These are phyloP conservation scores for Nicotiana otophora DNA, from an alignment of 257 asterid genomes.

Conservation along the genomic window DNA sequence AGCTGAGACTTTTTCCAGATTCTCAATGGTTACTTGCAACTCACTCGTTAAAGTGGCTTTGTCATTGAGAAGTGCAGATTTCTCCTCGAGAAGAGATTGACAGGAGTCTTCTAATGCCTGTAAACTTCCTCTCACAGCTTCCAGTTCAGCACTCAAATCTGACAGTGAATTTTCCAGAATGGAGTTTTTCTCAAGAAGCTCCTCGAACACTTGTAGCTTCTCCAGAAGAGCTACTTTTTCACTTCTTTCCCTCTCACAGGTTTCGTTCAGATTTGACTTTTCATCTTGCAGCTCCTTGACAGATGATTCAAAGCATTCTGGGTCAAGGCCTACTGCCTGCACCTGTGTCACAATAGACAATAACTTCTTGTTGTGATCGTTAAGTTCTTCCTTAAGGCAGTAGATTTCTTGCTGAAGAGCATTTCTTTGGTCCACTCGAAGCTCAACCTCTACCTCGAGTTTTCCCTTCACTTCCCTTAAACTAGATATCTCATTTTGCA, in stretches of 20 bases:
- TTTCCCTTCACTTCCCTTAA: constrained; percentile 57
- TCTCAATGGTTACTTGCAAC: constrained; percentile 52
- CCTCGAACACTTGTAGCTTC: constrained; percentile 62
- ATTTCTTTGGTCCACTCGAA: constrained; percentile 77
- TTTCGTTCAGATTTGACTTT: constrained; percentile 47
- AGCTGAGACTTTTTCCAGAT: constrained; percentile 58
- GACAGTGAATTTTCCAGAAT: constrained; percentile 75
- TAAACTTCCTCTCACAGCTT: constrained; percentile 65
- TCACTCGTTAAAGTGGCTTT: constrained; percentile 43
- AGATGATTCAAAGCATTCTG: constrained; percentile 52
- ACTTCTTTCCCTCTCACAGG: constrained; percentile 45
- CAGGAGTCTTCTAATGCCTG: constrained; percentile 58
- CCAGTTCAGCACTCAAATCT: constrained; percentile 74
- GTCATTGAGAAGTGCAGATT: constrained; percentile 60
- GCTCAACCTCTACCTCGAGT: constrained; percentile 85
- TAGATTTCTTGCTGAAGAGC: constrained; percentile 96
- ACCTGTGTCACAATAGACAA: constrained; percentile 56
- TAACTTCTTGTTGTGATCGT: constrained; percentile 54
- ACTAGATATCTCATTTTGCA: constrained; percentile 65
- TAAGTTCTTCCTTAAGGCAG: constrained; percentile 82
- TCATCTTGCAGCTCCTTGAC: constrained; percentile 62
- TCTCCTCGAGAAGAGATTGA: constrained; percentile 59
- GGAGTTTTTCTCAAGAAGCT: constrained; percentile 81
- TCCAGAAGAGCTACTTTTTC: constrained; percentile 64
- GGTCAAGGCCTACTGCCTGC: constrained; percentile 52